These are phyloP conservation scores for Lanmaoa pseudosensibilis DNA, from an alignment of 768 basidiomycete genomes.

Conservation along the genomic window DNA sequence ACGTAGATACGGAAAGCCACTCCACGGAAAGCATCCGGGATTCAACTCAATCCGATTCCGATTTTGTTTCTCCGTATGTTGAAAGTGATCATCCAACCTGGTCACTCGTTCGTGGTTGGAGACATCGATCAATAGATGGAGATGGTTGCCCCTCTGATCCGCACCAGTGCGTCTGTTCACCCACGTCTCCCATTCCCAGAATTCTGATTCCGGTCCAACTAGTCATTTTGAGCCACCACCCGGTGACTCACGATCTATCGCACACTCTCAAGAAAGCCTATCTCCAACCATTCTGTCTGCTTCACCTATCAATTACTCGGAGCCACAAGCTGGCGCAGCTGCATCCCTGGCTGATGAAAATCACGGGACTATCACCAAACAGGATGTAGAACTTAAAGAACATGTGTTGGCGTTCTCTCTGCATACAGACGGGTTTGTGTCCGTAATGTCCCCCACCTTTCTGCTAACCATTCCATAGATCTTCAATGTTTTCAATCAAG, in stretches of 20 bases:
- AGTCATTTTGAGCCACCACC: neutral
- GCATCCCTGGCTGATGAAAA: too few species aligned
- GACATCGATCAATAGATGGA: neutral
- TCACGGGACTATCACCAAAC: neutral
- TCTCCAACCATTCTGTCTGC: neutral
- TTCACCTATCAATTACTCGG: neutral
- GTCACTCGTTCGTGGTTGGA: neutral
- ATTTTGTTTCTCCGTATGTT: neutral
- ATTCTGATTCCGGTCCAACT: neutral
- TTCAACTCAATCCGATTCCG: neutral
- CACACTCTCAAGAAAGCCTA: neutral
- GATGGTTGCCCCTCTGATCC: neutral
- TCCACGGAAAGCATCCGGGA: neutral
- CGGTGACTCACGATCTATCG: neutral
- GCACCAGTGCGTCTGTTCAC: neutral
- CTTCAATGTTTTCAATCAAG: neutral
- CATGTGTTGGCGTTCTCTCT: neutral
- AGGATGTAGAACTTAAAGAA: neutral
- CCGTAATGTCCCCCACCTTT: neutral
- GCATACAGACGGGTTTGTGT: constrained; percentile 3
- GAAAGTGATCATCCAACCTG: neutral
- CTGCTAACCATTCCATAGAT: neutral
- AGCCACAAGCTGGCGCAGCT: neutral
- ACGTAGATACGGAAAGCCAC: neutral
- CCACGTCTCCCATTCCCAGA: neutral